phyloP scores from a whole-genome alignment of 257 asterid genomes.

The Vinca minor region DNA sequence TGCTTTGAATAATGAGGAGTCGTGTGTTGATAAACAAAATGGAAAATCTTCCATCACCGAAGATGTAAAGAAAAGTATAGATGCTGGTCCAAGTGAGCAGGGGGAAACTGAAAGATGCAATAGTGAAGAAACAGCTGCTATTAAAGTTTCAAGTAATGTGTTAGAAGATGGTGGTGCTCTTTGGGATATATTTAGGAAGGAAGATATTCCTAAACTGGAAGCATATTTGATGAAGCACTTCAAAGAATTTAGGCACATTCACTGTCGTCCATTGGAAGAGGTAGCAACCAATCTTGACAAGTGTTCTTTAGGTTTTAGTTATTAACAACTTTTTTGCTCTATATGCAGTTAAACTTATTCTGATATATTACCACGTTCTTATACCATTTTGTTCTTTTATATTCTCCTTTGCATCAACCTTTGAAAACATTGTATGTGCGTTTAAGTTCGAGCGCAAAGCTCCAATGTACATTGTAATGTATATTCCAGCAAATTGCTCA shows the following conservation, averaged over 20 bases:
- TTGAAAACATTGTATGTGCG: not conserved
- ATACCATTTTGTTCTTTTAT: not conserved
- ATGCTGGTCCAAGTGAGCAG: constrained; percentile 1
- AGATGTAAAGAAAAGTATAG: not conserved
- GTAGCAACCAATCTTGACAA: constrained; percentile 21
- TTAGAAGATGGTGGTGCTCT: constrained; percentile 62
- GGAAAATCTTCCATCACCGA: not conserved
- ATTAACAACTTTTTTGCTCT: not conserved
- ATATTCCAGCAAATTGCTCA: not conserved
- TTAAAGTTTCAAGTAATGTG: not conserved
- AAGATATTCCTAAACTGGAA: constrained; percentile 67
- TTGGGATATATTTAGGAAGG: constrained; percentile 91
- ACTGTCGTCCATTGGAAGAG: constrained; percentile 45
- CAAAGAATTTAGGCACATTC: constrained; percentile 34
- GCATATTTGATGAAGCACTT: constrained; percentile 42
- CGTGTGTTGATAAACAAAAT: not conserved
- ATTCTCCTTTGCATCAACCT: not conserved
- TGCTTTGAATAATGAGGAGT: not conserved
- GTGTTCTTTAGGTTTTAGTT: not conserved
- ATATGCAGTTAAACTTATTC: not conserved
- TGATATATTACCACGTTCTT: not conserved
- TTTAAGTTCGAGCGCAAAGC: not conserved
- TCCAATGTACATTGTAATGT: not conserved
- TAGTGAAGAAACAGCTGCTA: not conserved
- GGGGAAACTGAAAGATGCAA: not conserved